Conservation (phyloP, 2,329 filamentous ascomycete genomes). For the Metarhizium robertsii region DNA sequence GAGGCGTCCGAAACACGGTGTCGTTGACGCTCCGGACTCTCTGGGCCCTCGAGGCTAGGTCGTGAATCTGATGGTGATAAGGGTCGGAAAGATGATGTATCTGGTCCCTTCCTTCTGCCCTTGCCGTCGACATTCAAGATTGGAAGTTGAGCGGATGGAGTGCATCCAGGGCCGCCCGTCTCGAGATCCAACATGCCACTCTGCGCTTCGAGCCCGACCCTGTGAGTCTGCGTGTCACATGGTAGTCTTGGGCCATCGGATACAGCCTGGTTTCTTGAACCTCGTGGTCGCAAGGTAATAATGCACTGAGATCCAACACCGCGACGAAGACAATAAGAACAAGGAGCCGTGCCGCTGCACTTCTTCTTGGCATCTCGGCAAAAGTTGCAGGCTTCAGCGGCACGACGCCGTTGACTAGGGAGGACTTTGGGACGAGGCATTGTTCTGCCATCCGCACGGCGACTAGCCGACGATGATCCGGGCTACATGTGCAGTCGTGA, state of each 20-base stretch:
- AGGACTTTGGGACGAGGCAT: constrained; percentile 45
- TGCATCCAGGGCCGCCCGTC: not conserved
- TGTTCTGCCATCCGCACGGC: not conserved
- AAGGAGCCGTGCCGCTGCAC: constrained; percentile 39
- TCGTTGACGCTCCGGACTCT: not conserved
- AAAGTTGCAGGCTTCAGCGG: constrained; percentile 36
- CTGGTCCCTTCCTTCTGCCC: constrained; percentile 3
- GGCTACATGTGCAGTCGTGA: not conserved
- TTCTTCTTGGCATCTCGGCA: constrained; percentile 42
- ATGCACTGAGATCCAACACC: constrained; percentile 29
- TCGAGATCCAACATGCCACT: not conserved
- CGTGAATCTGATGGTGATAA: constrained; percentile 21
- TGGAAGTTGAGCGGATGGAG: not conserved
- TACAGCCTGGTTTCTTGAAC: constrained; percentile 8
- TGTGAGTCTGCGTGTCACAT: not conserved
- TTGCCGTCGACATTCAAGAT: not conserved
- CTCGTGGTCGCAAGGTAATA: constrained; percentile 23
- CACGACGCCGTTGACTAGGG: constrained; percentile 37
- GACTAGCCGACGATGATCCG: not conserved
- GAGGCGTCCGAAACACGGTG: constrained; percentile 5
- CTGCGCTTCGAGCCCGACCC: not conserved
- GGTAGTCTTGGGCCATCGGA: constrained; percentile 3
- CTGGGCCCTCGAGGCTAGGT: constrained; percentile 11
- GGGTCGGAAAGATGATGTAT: constrained; percentile 10
- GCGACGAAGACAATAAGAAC: constrained; percentile 34